Conservation (phyloP, 2,329 filamentous ascomycete genomes). For the Cladophialophora exuberans region DNA sequence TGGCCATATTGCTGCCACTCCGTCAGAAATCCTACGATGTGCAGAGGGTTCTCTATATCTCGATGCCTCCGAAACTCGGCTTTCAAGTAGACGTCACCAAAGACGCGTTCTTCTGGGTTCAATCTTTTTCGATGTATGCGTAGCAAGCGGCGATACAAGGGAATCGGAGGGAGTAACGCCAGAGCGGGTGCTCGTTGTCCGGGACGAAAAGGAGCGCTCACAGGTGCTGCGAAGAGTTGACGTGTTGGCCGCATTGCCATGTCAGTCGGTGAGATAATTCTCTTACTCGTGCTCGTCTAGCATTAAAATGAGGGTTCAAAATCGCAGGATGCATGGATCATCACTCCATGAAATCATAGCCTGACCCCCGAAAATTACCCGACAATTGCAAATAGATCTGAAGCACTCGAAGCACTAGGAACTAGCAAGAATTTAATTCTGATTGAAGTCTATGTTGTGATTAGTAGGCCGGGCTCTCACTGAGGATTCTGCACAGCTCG, state of each 20-base stretch:
- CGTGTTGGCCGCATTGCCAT: constrained; percentile 28
- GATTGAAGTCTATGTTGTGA: constrained; percentile 5
- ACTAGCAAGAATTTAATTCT: neutral
- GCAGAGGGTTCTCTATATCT: constrained; percentile 83
- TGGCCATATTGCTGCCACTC: constrained; percentile 98
- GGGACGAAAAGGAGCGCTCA: constrained; percentile 23
- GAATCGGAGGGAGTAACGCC: constrained; percentile 83
- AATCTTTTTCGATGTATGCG: constrained; percentile 83
- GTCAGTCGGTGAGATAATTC: too few species aligned
- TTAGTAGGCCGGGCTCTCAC: constrained; percentile 3
- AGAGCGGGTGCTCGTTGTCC: constrained; percentile 47
- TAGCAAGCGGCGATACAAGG: constrained; percentile 83
- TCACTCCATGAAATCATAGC: neutral
- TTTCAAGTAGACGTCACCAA: constrained; percentile 94
- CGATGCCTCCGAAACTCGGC: constrained; percentile 85
- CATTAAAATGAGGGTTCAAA: too few species aligned
- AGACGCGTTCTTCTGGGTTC: constrained; percentile 70
- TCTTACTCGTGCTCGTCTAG: too few species aligned
- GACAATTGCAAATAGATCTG: neutral
- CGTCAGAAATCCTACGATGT: constrained; percentile 92
- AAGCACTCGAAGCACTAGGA: neutral
- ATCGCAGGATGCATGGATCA: neutral
- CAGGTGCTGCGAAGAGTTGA: constrained; percentile 28
- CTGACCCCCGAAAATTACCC: constrained; percentile 7
- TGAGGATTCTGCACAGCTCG: neutral